phyloP scores from a whole-genome alignment of 1,139 yeast genomes.

The Suhomyces choctaworum region DNA sequence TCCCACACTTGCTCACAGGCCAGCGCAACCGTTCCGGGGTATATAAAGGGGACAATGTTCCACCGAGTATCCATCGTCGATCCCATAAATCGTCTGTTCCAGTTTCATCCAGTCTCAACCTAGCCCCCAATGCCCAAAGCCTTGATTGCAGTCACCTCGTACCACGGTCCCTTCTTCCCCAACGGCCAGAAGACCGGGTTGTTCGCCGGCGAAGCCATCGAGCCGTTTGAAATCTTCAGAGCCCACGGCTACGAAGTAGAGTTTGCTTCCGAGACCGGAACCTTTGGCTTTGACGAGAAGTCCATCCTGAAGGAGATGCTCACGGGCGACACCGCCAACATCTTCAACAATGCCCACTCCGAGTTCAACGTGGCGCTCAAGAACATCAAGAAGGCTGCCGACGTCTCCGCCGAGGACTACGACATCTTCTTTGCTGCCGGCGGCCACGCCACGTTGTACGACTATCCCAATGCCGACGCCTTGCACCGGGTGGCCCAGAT shows the following conservation, averaged over 20 bases:
- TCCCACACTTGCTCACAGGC: too few species aligned
- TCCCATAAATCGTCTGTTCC: not conserved
- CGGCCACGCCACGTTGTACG: conserved; percentile 25
- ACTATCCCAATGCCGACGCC: conserved; percentile 22
- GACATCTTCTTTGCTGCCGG: conserved; percentile 25
- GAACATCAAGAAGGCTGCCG: conserved; percentile 19
- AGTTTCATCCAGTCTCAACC: not conserved
- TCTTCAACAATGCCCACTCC: conserved; percentile 16
- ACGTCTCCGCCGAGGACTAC: conserved; percentile 20
- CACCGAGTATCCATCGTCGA: not conserved
- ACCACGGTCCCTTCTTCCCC: conserved; percentile 21
- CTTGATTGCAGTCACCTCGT: conserved; percentile 21
- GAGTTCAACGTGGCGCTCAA: conserved; percentile 17
- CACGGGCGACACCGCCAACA: conserved; percentile 16
- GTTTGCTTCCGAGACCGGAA: conserved; percentile 24
- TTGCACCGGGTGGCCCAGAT: conserved; percentile 18
- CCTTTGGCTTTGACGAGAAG: conserved; percentile 24
- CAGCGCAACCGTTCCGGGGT: too few species aligned
- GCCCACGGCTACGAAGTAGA: conserved; percentile 21
- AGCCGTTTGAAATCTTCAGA: conserved; percentile 21
- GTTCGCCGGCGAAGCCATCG: conserved; percentile 21
- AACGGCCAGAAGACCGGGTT: conserved; percentile 23
- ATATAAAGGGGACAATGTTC: too few species aligned
- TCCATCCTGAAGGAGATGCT: conserved; percentile 18
- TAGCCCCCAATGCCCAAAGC: conserved; percentile 18